These are phyloP conservation scores for Leishmania amazonensis DNA, from an alignment of 208 protist genomes.

Conservation along the genomic window DNA sequence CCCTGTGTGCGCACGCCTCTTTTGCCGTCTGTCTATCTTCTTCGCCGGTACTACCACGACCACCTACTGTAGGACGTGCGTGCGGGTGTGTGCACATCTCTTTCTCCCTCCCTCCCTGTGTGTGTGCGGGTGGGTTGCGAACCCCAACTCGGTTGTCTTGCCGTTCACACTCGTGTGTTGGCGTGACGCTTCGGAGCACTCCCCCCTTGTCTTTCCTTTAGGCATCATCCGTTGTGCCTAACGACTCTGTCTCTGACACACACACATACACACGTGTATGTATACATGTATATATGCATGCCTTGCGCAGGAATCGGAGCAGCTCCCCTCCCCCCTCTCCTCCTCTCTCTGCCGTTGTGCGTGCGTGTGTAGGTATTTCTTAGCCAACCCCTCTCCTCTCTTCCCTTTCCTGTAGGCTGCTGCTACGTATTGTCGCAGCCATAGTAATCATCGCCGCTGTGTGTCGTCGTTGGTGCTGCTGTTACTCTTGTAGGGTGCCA, in stretches of 20 bases:
- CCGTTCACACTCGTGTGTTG: neutral
- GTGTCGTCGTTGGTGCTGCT: neutral
- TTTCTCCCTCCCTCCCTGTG: neutral
- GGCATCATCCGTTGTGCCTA: neutral
- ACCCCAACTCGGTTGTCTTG: too few relatives aligned
- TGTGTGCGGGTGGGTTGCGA: neutral
- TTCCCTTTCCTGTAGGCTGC: neutral
- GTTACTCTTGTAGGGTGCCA: neutral
- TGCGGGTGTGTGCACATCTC: neutral
- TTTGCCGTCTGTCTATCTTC: neutral
- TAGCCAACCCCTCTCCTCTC: constrained; percentile 5
- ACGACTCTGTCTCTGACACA: neutral
- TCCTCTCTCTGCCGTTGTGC: neutral
- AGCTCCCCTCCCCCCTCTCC: neutral
- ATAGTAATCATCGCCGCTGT: neutral
- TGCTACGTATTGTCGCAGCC: neutral
- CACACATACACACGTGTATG: neutral
- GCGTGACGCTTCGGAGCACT: neutral
- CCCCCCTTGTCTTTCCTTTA: neutral
- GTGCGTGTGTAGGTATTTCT: neutral
- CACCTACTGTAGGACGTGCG: neutral
- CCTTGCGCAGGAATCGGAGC: too few relatives aligned
- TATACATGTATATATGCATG: too few relatives aligned
- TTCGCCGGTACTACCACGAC: neutral
- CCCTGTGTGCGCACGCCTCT: neutral